These are phyloP conservation scores for Leccinellum rugosiceps DNA, from an alignment of 768 basidiomycete species.

Conservation along the genomic window DNA sequence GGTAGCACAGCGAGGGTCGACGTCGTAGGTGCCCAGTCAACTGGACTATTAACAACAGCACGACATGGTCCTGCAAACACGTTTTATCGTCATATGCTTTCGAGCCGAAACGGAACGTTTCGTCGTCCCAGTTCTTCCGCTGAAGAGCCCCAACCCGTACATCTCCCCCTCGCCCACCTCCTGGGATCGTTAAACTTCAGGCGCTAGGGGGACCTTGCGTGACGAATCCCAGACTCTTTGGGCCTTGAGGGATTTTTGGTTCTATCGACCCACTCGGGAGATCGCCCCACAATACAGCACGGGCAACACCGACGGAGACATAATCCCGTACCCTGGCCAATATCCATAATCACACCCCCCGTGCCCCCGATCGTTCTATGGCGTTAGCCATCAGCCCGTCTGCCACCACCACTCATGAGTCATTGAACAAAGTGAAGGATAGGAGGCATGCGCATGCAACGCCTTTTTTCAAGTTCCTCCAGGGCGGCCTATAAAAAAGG, in stretches of 20 bases:
- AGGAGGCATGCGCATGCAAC: not conserved
- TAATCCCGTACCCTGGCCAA: conserved; percentile 5
- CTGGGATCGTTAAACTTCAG: not conserved
- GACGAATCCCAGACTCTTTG: not conserved
- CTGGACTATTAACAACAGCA: conserved; percentile 11
- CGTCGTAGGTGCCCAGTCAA: not conserved
- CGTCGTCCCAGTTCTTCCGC: not conserved
- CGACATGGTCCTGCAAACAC: conserved; percentile 2
- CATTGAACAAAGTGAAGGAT: not conserved
- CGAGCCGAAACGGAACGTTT: not conserved
- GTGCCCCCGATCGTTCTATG: conserved; percentile 18
- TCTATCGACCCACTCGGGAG: not conserved
- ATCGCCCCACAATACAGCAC: not conserved
- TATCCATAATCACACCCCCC: not conserved
- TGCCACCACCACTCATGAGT: conserved; percentile 1
- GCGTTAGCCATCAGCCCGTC: not conserved
- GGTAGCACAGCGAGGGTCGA: not conserved
- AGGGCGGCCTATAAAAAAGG: conserved; percentile 13
- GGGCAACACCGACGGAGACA: conserved; percentile 7
- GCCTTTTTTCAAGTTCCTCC: conserved; percentile 11
- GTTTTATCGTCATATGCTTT: conserved; percentile 9
- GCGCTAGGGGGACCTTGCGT: not conserved
- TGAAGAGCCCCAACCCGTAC: not conserved
- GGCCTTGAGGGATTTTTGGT: not conserved
- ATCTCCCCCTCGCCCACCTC: not conserved